These are phyloP conservation scores for Panicum miliaceum DNA, from an alignment of 176 grass and related monocot species.

Conservation along the genomic window DNA sequence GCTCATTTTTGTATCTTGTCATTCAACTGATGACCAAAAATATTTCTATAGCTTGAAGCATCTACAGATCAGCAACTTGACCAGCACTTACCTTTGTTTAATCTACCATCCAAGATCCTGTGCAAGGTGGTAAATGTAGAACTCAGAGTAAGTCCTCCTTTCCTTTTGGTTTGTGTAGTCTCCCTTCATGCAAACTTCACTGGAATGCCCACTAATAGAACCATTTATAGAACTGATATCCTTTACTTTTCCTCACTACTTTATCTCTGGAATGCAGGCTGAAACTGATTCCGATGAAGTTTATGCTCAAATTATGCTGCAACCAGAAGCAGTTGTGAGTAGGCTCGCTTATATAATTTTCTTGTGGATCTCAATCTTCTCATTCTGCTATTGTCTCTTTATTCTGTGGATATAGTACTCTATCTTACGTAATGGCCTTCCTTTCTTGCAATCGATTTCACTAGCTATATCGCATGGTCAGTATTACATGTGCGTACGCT, in stretches of 20 bases:
- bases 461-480: neutral
- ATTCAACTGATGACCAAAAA: constrained; percentile 14
- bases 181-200: neutral
- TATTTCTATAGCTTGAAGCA: constrained; percentile 73
- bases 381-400: neutral
- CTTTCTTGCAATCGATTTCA: neutral
- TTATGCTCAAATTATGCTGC: constrained; percentile 88
- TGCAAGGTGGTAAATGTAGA: constrained; percentile 85
- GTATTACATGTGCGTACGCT: neutral
- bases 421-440: neutral
- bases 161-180: constrained; percentile 11
- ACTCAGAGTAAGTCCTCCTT: constrained; percentile 63
- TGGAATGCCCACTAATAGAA: constrained; percentile 1
- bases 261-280: constrained; percentile 58
- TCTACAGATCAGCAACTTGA: constrained; percentile 81
- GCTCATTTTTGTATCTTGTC: constrained; percentile 28
- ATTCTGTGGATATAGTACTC: neutral
- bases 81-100: constrained; percentile 73
- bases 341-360: constrained; percentile 17
- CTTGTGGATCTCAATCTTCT: neutral
- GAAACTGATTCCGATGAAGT: constrained; percentile 95
- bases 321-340: constrained; percentile 73
- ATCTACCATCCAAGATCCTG: constrained; percentile 76
- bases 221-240: neutral
- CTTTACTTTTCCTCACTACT: constrained; percentile 26